phyloP scores from a whole-genome alignment of 768 basidiomycete genomes.

The Termitomyces sp. region DNA sequence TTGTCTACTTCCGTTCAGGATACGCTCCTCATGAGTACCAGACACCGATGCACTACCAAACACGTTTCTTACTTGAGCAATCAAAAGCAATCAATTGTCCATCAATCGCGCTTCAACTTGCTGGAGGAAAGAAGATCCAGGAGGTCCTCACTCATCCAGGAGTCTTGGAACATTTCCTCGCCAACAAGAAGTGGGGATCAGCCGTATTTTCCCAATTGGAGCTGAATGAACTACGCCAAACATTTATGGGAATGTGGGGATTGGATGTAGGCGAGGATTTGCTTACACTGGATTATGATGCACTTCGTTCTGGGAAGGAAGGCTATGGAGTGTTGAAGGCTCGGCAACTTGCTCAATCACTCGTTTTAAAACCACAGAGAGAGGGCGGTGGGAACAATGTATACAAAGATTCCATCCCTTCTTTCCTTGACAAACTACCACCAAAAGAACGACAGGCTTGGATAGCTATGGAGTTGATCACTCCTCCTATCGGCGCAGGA shows the following conservation, averaged over 20 bases:
- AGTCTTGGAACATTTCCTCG: constrained; percentile 70
- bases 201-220: constrained; percentile 30
- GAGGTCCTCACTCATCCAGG: constrained; percentile 75
- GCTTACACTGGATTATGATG: constrained; percentile 24
- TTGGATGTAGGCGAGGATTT: constrained; percentile 47
- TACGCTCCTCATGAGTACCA: constrained; percentile 84
- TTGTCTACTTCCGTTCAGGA: constrained; percentile 87
- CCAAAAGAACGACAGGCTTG: constrained; percentile 70
- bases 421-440: constrained; percentile 63
- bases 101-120: constrained; percentile 85
- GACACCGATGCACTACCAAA: constrained; percentile 56
- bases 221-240: constrained; percentile 54
- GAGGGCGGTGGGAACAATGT: constrained; percentile 98
- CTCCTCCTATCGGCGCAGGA: constrained; percentile 59
- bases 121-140: constrained; percentile 94
- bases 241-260: constrained; percentile 89
- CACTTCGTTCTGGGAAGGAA: constrained; percentile 24
- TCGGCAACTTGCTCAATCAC: constrained; percentile 38
- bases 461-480: constrained; percentile 95
- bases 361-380: constrained; percentile 95
- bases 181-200: constrained; percentile 30
- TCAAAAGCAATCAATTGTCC: constrained; percentile 92
- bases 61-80: constrained; percentile 74
- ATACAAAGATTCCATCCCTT: constrained; percentile 77
- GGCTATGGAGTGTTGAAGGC: constrained; percentile 47